Evolutionary conservation across 768 basidiomycete species (phyloP).

Genomic region (Mycena pura): DNA sequence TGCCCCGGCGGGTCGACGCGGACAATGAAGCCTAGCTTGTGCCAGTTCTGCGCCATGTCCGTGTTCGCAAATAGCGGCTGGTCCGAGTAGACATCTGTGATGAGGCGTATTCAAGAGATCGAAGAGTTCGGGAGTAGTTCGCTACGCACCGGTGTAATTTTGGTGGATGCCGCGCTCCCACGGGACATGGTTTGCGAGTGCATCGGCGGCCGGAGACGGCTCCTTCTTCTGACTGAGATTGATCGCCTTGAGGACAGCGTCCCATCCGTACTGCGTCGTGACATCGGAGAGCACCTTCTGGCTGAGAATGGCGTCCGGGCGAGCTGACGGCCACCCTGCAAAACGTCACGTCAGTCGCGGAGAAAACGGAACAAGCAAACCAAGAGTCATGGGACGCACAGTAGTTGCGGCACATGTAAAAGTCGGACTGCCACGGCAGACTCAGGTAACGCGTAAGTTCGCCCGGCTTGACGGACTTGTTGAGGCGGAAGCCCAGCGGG

Average conservation of each 20-base stretch:
- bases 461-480: conserved; percentile 32
- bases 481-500: conserved; percentile 35
- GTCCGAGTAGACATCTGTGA: conserved; percentile 1
- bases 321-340: conserved; percentile 38
- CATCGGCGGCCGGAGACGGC: background rate
- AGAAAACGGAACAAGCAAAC: background rate
- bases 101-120: background rate
- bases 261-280: background rate
- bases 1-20: background rate
- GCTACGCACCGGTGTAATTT: background rate
- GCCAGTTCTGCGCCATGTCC: background rate
- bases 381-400: conserved; percentile 28
- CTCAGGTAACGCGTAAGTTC: conserved; percentile 38
- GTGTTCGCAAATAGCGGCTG: conserved; percentile 1
- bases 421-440: conserved; percentile 45
- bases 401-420: conserved; percentile 37
- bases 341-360: background rate
- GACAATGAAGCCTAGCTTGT: conserved; percentile 1
- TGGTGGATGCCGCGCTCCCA: conserved; percentile 4
- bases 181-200: background rate
- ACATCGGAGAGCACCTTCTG: conserved; percentile 2
- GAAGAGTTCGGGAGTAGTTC: background rate
- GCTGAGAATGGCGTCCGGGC: conserved; percentile 35
- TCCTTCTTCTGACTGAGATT: conserved; percentile 1
- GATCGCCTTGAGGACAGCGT: background rate